Base-by-base conservation (phyloP, 2,329 filamentous ascomycete species). In the Trichothecium roseum region DNA sequence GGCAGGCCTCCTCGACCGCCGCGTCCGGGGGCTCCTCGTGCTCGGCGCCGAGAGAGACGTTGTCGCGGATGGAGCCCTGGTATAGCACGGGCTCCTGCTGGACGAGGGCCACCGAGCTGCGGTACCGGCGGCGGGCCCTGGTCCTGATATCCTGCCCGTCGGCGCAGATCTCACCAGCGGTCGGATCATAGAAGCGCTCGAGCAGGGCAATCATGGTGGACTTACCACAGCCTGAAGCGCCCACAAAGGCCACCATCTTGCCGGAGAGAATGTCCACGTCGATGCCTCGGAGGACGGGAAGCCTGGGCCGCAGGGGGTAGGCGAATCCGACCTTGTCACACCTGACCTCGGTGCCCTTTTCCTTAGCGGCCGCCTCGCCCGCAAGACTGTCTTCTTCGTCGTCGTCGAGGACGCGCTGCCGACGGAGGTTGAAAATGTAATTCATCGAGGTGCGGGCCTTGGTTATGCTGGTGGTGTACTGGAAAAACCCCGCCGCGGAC, bases 191-290 rank as follows among this genome's bases (percentile, higher is more conserved):
- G 42, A 65, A 67, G 10, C 66, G 56, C 43, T 69, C 57, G 1
- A 71, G 52, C 9, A 70, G 53, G 6, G 66, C 63, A 34, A 81
- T 63, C 37, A 74, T 69, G 3, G 74, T 78, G 1, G 69, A 74
- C 45, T 79, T 79, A 1, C 72, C 73, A 42, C 70, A 74, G 6
- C 72, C 72, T 1, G 68, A 74, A 2, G 70, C 61, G 4, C 73
- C 72, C 0, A 78, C 72, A 7, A 76, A 60, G 3, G 70, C 73
- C 2, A 70, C 54, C 45, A 68, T 72, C 41, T 64, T 59, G 8
- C 68, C 66, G 5, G 62, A 57, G 22, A 52, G 40, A 35, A 72
- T 63, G 34, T 39, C 40, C 29, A 67, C 56, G 29, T 58, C 46
- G 10, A 69, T 53, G 4, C 59, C 54, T 15, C 59, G 48, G 12